Conservation (phyloP, 768 basidiomycete species). For the Podaxis mareebaensis region DNA sequence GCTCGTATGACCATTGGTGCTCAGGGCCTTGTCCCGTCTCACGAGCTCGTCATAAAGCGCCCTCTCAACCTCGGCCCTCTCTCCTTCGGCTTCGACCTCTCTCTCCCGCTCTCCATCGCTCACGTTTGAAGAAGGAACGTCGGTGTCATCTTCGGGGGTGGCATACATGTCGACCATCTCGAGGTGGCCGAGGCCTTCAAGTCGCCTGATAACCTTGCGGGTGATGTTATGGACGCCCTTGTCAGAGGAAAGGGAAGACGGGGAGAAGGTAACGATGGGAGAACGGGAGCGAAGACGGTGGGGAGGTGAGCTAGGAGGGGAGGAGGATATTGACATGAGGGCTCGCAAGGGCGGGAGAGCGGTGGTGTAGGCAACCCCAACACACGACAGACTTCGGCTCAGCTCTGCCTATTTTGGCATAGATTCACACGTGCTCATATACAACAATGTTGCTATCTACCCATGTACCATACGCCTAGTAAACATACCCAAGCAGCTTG, state of each 20-base stretch:
- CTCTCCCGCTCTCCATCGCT: conserved; percentile 21
- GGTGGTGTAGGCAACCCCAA: neutral
- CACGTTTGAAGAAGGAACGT: conserved; percentile 5
- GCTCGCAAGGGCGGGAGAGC: neutral
- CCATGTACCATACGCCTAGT: conserved; percentile 45
- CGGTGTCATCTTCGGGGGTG: conserved; percentile 32
- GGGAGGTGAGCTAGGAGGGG: neutral
- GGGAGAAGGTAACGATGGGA: conserved; percentile 44
- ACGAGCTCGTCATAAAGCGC: conserved; percentile 20
- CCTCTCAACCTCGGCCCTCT: conserved; percentile 26
- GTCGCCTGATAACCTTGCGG: conserved; percentile 46
- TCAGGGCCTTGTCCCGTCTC: conserved; percentile 14
- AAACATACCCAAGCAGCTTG: conserved; percentile 91
- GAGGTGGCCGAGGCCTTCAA: conserved; percentile 48
- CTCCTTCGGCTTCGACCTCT: conserved; percentile 28
- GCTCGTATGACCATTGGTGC: conserved; percentile 18
- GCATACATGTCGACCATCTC: conserved; percentile 29
- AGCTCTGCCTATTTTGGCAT: neutral
- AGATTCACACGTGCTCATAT: conserved; percentile 6
- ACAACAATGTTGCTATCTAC: neutral
- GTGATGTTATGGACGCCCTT: conserved; percentile 49
- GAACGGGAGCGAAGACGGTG: neutral
- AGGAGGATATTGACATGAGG: neutral
- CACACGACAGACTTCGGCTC: neutral
- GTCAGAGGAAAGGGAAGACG: conserved; percentile 33